Percentiles rank a stretch among this genome's conserved stretches.
Evolutionary conservation across 106 monocot genomes (phyloP).

Genomic region (Apostasia shenzhenica): DNA sequence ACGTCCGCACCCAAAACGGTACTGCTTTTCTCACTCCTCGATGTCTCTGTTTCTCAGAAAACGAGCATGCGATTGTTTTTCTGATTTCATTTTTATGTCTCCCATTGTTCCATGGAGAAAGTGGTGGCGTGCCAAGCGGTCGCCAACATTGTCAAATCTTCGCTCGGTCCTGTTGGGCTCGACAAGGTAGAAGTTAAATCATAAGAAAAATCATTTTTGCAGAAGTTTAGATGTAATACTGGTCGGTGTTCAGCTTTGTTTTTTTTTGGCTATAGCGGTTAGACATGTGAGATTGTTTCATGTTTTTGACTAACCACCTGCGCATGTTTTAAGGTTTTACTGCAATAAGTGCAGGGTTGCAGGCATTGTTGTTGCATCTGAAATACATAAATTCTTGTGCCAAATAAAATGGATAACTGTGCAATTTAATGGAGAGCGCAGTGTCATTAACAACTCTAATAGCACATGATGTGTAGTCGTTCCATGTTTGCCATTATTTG

Average conservation of each 20-base stretch:
- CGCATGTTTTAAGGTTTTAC: too few species aligned
- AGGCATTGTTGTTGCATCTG: too few species aligned
- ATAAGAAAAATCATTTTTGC: not conserved
- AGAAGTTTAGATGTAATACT: not conserved
- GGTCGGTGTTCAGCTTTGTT: not conserved
- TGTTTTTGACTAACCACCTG: too few species aligned
- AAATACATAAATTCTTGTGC: too few species aligned
- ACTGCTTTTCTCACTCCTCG: not conserved
- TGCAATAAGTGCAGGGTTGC: too few species aligned
- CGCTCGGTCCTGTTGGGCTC: conserved; percentile 95
- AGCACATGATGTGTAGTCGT: too few species aligned
- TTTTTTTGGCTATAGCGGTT: not conserved
- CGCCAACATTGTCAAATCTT: conserved; percentile 93
- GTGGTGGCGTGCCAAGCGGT: conserved; percentile 94
- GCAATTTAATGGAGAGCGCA: too few species aligned
- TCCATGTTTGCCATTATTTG: too few species aligned
- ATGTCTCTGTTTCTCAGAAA: not conserved
- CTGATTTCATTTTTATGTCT: conserved; percentile 1
- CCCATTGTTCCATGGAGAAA: conserved; percentile 15
- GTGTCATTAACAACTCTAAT: too few species aligned
- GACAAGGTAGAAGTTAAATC: conserved; percentile 55
- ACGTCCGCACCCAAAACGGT: conserved; percentile 97
- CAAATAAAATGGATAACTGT: too few species aligned
- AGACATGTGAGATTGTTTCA: not conserved
- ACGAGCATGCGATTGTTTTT: not conserved